phyloP scores from a whole-genome alignment of 1,139 yeast genomes.

The Debaryomyces psychrophilus region DNA sequence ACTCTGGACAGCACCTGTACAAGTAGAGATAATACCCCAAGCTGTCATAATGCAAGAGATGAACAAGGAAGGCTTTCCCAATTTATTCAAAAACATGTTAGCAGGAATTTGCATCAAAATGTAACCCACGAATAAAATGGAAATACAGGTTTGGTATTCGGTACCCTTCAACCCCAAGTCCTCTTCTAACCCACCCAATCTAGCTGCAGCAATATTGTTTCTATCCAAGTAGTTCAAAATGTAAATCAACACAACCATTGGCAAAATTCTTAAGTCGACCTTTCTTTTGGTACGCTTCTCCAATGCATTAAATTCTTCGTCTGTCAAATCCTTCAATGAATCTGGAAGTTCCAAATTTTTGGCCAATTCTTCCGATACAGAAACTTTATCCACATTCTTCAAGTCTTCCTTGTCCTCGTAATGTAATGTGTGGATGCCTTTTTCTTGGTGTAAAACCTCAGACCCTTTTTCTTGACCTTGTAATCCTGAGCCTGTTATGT shows the following conservation, averaged over 20 bases:
- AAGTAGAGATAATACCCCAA: conserved; percentile 58
- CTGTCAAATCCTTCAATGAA: conserved; percentile 33
- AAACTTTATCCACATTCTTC: conserved; percentile 7
- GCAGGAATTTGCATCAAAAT: conserved; percentile 63
- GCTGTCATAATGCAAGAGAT: conserved; percentile 52
- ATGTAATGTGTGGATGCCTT: background rate
- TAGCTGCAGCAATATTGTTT: conserved; percentile 63
- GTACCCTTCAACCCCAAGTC: conserved; percentile 52
- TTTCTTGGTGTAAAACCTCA: conserved; percentile 3
- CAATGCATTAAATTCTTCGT: conserved; percentile 39
- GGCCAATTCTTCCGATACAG: conserved; percentile 8
- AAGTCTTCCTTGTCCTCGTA: background rate
- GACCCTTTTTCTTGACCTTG: background rate
- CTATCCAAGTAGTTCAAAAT: conserved; percentile 60
- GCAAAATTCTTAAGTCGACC: conserved; percentile 57
- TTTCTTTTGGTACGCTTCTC: conserved; percentile 46
- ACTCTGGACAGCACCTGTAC: conserved; percentile 33
- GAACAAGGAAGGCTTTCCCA: conserved; percentile 55
- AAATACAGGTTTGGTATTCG: conserved; percentile 58
- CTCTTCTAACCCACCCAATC: conserved; percentile 57
- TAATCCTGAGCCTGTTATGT: background rate
- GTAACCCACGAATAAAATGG: conserved; percentile 64
- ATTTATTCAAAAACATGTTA: conserved; percentile 49
- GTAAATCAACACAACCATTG: conserved; percentile 56
- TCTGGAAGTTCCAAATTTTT: conserved; percentile 31